Conservation (phyloP, 805 yeast species). For the Naumovozyma baii region DNA sequence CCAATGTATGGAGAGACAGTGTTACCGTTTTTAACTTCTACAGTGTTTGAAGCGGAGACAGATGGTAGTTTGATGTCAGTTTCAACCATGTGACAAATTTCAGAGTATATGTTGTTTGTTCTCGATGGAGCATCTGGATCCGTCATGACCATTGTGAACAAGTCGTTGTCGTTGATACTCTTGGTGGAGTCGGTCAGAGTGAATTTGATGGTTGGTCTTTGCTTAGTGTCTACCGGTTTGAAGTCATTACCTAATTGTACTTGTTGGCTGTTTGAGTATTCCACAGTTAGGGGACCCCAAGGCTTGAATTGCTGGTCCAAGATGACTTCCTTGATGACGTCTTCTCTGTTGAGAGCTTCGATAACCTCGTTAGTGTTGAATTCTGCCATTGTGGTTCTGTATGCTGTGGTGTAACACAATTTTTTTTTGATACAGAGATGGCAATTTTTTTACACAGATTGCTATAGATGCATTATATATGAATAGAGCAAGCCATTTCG, state of each 20-base stretch:
- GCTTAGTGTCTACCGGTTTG: conserved; percentile 54
- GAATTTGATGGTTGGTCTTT: conserved; percentile 54
- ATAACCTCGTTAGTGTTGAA: conserved; percentile 10
- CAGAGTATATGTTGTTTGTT: conserved; percentile 79
- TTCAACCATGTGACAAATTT: conserved; percentile 67
- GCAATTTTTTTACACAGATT: too few relatives aligned
- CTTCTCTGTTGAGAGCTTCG: conserved; percentile 22
- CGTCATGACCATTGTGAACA: conserved; percentile 68
- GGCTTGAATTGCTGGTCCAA: conserved; percentile 10
- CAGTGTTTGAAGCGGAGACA: conserved; percentile 5
- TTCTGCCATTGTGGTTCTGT: not conserved
- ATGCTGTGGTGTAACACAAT: too few relatives aligned
- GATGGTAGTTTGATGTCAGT: conserved; percentile 32
- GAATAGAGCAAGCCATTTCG: too few relatives aligned
- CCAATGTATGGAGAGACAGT: conserved; percentile 55
- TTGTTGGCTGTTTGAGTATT: conserved; percentile 17
- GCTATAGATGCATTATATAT: too few relatives aligned
- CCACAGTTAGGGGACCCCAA: conserved; percentile 19
- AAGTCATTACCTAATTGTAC: conserved; percentile 76
- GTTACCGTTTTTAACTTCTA: conserved; percentile 23
- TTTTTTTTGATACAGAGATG: too few relatives aligned
- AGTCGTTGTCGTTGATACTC: conserved; percentile 34
- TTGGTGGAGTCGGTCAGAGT: conserved; percentile 24
- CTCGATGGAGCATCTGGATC: conserved; percentile 93
- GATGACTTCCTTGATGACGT: conserved; percentile 23